Percentiles rank a stretch among this genome's conserved stretches.
Conservation (phyloP, 345 rosid genomes). For the Anastatica hierochuntica region DNA sequence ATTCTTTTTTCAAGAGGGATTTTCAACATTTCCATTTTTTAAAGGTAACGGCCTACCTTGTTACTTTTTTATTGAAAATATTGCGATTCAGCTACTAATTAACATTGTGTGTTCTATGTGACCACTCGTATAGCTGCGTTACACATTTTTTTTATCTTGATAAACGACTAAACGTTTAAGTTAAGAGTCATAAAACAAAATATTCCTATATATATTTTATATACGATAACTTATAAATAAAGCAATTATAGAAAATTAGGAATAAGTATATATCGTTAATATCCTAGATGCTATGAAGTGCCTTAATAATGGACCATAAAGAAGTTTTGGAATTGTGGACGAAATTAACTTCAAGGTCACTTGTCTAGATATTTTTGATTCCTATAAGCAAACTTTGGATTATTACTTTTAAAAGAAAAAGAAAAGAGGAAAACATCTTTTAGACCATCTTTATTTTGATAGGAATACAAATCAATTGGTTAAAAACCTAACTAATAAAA, state of each 20-base stretch:
- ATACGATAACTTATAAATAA: background rate
- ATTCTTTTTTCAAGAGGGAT: no score
- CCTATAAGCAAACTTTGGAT: slow-evolving; percentile 1
- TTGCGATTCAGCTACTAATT: no score
- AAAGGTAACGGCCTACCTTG: no score
- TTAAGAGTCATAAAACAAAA: no score
- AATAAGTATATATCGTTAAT: slow-evolving; percentile 12
- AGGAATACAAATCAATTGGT: slow-evolving; percentile 1
- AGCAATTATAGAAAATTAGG: background rate
- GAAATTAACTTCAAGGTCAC: slow-evolving; percentile 7
- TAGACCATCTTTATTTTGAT: slow-evolving; percentile 13
- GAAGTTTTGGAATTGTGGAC: slow-evolving; percentile 14
- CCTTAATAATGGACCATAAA: slow-evolving; percentile 13
- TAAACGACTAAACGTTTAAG: no score
- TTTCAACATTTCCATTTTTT: no score
- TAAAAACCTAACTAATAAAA: background rate
- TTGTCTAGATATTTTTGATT: background rate
- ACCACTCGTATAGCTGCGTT: no score
- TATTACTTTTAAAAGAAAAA: background rate
- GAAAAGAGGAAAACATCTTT: slow-evolving; percentile 6
- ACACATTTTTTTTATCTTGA: no score
- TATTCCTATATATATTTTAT: background rate
- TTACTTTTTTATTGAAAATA: no score
- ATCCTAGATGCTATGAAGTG: slow-evolving; percentile 13
- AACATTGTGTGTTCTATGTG: no score